These are phyloP conservation scores for Trypanosoma melophagium DNA, from an alignment of 208 protist genomes.

Conservation along the genomic window DNA sequence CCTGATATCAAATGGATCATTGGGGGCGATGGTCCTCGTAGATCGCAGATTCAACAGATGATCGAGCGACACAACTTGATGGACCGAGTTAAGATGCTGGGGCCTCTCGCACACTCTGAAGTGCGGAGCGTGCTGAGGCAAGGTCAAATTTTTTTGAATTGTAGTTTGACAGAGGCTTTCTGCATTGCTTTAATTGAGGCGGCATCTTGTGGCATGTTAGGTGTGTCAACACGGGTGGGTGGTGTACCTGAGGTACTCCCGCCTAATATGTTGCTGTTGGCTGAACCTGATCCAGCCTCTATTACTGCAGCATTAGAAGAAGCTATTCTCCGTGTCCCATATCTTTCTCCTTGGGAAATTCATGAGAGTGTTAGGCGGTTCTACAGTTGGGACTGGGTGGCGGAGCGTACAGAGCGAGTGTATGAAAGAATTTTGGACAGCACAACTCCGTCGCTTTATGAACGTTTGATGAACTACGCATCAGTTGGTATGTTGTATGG, in stretches of 20 bases:
- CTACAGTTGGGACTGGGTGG: constrained; percentile 96
- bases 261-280: constrained; percentile 91
- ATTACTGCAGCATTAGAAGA: constrained; percentile 73
- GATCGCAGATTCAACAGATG: constrained; percentile 96
- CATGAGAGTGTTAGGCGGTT: constrained; percentile 89
- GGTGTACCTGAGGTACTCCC: constrained; percentile 98
- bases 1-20: constrained; percentile 95
- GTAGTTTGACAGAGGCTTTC: constrained; percentile 98
- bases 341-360: constrained; percentile 80
- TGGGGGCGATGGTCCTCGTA: constrained; percentile 96
- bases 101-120: constrained; percentile 91
- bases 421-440: constrained; percentile 87
- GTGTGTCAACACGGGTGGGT: constrained; percentile 96
- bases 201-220: constrained; percentile 92
- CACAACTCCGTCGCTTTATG: constrained; percentile 61
- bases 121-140: constrained; percentile 90
- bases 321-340: constrained; percentile 70
- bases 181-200: constrained; percentile 99
- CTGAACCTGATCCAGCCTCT: constrained; percentile 84
- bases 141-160: constrained; percentile 99
- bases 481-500: constrained; percentile 90
- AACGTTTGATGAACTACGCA: constrained; percentile 83
- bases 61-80: constrained; percentile 95
- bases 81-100: constrained; percentile 96
- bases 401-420: constrained; percentile 92